Evolutionary conservation across 768 basidiomycete species (phyloP), one percentile per base, ranked within the genome.

Genomic region (Termitomyces sp.): DNA sequence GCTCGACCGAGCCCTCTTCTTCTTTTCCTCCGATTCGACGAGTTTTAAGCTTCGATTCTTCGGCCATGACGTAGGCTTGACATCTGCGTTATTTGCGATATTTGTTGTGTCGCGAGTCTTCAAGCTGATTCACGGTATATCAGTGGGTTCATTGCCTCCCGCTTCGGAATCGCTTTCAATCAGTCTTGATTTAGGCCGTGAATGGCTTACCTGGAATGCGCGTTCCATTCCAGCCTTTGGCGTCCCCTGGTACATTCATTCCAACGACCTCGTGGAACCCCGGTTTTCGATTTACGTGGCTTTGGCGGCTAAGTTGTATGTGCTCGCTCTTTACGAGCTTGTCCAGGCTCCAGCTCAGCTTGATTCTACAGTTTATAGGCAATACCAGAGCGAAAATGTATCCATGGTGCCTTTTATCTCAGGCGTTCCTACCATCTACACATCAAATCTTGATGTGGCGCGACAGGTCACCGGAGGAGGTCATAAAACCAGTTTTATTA

Each of bases 261-360:
- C 76, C 76, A 19, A 73, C 71, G 12, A 67, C 64, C 1, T 76
- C 73, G 75, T 79, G 74, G 75, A 79, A 77, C 56, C 71, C 73
- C 5, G 73, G 74, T 2, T 37, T 70, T 10, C 59, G 58, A 31
- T 73, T 69, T 49, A 53, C 66, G 5, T 81, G 78, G 78, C 54
- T 47, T 9, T 67, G 72, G 66, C 67, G 76, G n/a, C 56, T 60
- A 14, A 63, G 62, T 7, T 60, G 78, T 75, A 55, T 48, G 74
- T 61, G 30, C 50, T 49, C 15, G 53, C 35, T 37, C 19, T 37
- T 44, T 33, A 8, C 30, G 21, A 9, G 7, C 28, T 38, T 23
- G 21, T 21, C 5, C 26, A 42, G 0, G 5, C 15, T 23, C n/a
- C 19, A n/a, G 23, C 21, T 23, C 42, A 26, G 19, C 42, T 26